Percentiles rank a stretch among this genome's conserved stretches.
Evolutionary conservation across 225 moss, liverwort and hornwort species (phyloP).

Genomic region (Anthoceros angustus): DNA sequence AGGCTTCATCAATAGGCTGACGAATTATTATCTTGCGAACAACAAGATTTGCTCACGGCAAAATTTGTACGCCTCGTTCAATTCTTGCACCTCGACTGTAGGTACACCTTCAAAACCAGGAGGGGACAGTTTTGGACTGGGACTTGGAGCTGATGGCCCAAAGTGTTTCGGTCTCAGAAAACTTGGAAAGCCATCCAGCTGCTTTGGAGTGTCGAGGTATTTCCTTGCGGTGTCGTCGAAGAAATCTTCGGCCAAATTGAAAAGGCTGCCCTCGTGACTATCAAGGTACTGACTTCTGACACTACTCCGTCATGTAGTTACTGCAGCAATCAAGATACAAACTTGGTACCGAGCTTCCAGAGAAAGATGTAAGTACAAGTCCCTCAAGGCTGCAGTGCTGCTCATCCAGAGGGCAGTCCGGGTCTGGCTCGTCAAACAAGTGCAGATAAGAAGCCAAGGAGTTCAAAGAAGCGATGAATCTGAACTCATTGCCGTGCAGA

Average conservation of each 20-base stretch:
- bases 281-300: constrained; percentile 5
- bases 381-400: not conserved
- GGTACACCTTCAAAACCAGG: not conserved
- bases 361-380: not conserved
- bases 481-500: constrained; percentile 7
- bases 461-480: constrained; percentile 4
- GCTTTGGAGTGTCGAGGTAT: no score
- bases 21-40: not conserved
- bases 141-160: not conserved
- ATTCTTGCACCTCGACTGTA: not conserved
- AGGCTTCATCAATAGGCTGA: not conserved
- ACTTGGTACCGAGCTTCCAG: constrained; percentile 22
- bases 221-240: not conserved
- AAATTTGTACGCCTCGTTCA: not conserved
- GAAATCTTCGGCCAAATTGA: not conserved
- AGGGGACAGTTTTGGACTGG: not conserved
- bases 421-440: not conserved
- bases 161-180: not conserved
- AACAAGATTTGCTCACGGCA: not conserved
- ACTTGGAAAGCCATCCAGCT: not conserved
- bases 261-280: not conserved
- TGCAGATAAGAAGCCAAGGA: not conserved
- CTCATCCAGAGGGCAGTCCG: not conserved
- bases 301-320: constrained; percentile 15
- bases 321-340: constrained; percentile 30